Conservation (phyloP, 202 grass and related monocot species). For the Saccharum hybrid region DNA sequence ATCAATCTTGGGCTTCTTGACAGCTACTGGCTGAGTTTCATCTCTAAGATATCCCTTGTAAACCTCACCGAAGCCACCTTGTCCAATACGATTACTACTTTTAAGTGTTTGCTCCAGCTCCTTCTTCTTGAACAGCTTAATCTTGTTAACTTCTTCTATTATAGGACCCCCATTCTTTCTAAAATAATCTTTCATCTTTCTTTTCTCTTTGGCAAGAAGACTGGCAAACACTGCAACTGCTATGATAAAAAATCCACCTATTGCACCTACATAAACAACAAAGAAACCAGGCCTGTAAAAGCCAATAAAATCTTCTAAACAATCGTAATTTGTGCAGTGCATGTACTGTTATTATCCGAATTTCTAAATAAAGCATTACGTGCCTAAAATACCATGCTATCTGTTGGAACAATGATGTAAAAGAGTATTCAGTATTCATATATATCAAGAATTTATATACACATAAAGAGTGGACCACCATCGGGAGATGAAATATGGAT, state of each 20-base stretch:
- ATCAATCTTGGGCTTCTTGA: constrained; percentile 26
- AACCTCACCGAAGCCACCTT: constrained; percentile 29
- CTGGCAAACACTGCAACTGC: constrained; percentile 33
- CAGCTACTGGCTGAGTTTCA: constrained; percentile 1
- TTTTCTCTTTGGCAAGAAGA: constrained; percentile 25
- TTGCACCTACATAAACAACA: constrained; percentile 8
- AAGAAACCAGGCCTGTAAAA: neutral
- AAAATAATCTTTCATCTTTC: constrained; percentile 26
- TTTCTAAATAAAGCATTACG: no score
- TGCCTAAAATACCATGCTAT: no score
- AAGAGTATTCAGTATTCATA: no score
- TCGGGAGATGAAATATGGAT: neutral
- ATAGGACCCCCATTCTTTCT: constrained; percentile 13
- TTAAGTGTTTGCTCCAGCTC: constrained; percentile 13
- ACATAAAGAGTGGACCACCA: neutral
- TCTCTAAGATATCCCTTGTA: constrained; percentile 8
- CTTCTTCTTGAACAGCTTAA: constrained; percentile 23
- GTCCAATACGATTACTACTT: neutral
- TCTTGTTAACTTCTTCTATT: constrained; percentile 17
- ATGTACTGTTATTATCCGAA: no score
- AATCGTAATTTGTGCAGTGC: no score
- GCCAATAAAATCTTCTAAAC: neutral
- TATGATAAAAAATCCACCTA: neutral
- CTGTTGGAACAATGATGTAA: no score
- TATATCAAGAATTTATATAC: no score